Evolutionary conservation across 768 basidiomycete genomes (phyloP).

Genomic region (Multifurca ochricompacta): DNA sequence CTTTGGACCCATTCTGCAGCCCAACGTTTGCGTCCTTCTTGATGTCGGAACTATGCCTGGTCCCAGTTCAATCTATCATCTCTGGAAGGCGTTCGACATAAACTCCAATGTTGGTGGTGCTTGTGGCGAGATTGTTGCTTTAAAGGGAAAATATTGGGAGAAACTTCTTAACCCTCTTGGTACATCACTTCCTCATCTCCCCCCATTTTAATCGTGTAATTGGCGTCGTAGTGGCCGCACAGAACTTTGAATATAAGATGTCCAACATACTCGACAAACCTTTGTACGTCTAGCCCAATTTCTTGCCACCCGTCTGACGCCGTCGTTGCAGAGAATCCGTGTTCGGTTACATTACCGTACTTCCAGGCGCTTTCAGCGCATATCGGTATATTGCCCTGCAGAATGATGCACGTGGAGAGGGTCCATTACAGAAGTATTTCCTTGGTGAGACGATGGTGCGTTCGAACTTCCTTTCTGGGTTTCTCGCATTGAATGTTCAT

Average conservation of each 20-base stretch:
- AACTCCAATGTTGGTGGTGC: conserved; percentile 88
- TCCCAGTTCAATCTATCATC: conserved; percentile 80
- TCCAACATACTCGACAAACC: conserved; percentile 91
- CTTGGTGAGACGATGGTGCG: conserved; percentile 86
- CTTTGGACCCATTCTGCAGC: conserved; percentile 71
- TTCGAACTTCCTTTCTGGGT: conserved; percentile 3
- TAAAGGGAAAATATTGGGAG: conserved; percentile 77
- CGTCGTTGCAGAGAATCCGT: conserved; percentile 50
- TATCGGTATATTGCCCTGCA: conserved; percentile 88
- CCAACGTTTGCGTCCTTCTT: conserved; percentile 87
- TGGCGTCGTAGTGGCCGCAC: conserved; percentile 55
- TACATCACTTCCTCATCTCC: conserved; percentile 8
- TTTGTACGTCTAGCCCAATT: conserved; percentile 32
- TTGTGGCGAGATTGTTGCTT: conserved; percentile 91
- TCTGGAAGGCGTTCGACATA: conserved; percentile 94
- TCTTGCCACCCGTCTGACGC: not conserved
- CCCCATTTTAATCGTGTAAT: not conserved
- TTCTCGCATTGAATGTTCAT: not conserved
- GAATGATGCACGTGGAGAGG: conserved; percentile 76
- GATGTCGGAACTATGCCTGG: conserved; percentile 86
- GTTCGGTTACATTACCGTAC: conserved; percentile 91
- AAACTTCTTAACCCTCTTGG: conserved; percentile 74
- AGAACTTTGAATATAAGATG: conserved; percentile 96
- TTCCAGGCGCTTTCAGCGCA: conserved; percentile 90
- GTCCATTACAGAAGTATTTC: conserved; percentile 94